Conservation (phyloP, 2,329 filamentous ascomycete species). For the Phialophora tarda region DNA sequence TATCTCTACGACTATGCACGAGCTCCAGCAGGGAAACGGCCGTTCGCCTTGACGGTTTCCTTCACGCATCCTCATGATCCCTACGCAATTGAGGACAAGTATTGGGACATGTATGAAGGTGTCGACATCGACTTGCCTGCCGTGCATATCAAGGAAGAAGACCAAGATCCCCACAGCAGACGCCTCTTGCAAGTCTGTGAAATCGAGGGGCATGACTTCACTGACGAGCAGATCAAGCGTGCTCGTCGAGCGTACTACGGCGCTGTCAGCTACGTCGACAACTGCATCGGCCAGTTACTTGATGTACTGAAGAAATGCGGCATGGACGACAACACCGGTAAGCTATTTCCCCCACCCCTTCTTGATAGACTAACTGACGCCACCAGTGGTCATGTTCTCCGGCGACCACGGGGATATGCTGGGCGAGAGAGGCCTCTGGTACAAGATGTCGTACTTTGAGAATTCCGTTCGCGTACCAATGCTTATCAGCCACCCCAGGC, state of each 20-base stretch:
- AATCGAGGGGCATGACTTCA: constrained; percentile 81
- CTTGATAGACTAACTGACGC: constrained; percentile 9
- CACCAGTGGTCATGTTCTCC: constrained; percentile 72
- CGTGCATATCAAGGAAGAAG: constrained; percentile 72
- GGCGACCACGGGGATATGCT: constrained; percentile 97
- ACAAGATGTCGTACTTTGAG: constrained; percentile 98
- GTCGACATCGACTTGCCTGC: constrained; percentile 86
- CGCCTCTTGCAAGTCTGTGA: constrained; percentile 86
- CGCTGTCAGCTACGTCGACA: constrained; percentile 90
- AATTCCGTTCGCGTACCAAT: constrained; percentile 87
- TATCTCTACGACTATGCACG: constrained; percentile 90
- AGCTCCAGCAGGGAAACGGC: constrained; percentile 70
- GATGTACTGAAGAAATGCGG: constrained; percentile 77
- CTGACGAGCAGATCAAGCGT: constrained; percentile 81
- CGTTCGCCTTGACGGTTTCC: constrained; percentile 88
- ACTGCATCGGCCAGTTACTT: constrained; percentile 84
- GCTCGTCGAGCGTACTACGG: constrained; percentile 91
- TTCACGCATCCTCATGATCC: constrained; percentile 94
- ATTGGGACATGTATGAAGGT: constrained; percentile 89
- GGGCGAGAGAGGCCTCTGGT: constrained; percentile 87
- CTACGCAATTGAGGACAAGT: constrained; percentile 91
- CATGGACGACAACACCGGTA: constrained; percentile 74
- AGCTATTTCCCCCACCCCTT: neutral
- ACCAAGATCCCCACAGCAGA: constrained; percentile 85
- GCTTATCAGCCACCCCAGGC: constrained; percentile 78